Conservation (phyloP, 2,329 filamentous ascomycete species). For the Clarireedia homoeocarpa region DNA sequence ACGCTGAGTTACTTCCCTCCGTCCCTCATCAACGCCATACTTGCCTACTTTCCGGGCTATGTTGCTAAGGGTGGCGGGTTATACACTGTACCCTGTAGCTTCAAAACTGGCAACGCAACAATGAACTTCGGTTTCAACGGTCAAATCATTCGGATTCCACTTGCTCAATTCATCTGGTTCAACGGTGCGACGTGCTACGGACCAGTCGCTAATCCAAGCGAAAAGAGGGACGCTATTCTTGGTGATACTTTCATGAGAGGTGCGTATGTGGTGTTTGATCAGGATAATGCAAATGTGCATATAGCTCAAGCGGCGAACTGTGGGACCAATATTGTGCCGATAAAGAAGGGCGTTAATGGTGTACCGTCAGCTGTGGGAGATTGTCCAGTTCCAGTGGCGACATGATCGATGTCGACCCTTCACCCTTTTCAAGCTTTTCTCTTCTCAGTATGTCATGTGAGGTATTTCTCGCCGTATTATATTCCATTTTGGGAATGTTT, state of each 20-base stretch:
- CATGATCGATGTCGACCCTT: not conserved
- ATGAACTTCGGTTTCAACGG: conserved; percentile 17
- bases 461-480: too few relatives aligned
- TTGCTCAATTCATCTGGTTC: conserved; percentile 15
- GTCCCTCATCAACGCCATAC: conserved; percentile 10
- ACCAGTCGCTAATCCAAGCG: conserved; percentile 1
- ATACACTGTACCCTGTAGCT: conserved; percentile 11
- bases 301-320: conserved; percentile 15
- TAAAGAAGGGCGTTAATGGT: conserved; percentile 13
- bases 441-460: too few relatives aligned
- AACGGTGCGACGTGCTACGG: conserved; percentile 9
- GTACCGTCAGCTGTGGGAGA: conserved; percentile 14
- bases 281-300: conserved; percentile 16
- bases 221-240: conserved; percentile 1
- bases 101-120: conserved; percentile 2
- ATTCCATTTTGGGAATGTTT: too few relatives aligned
- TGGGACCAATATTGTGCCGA: conserved; percentile 13
- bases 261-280: conserved; percentile 19
- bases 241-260: conserved; percentile 15
- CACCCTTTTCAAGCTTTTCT: too few relatives aligned
- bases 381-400: conserved; percentile 5
- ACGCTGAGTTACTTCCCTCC: conserved; percentile 13
- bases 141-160: conserved; percentile 12
- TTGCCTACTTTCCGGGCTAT: conserved; percentile 13
- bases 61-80: conserved; percentile 9